phyloP scores from a whole-genome alignment of 1,139 yeast species.

The Candida sp. region DNA sequence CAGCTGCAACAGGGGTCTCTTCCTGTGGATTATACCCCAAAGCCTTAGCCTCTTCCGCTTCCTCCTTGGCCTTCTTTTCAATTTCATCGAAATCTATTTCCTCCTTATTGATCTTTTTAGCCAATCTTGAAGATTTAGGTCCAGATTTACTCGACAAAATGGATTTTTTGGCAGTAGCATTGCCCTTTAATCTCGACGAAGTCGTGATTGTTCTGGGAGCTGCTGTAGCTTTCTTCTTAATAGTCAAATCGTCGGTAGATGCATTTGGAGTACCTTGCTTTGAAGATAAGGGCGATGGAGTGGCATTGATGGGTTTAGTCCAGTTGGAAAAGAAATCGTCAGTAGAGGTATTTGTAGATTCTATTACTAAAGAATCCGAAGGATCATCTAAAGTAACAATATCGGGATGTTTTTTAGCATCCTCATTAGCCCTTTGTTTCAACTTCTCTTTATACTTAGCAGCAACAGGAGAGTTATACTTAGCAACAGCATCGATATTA shows the following conservation, averaged over 20 bases:
- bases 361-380: slow-evolving; percentile 32
- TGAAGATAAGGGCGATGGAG: slow-evolving; percentile 57
- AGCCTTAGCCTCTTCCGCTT: slow-evolving; percentile 68
- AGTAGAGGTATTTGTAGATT: slow-evolving; percentile 40
- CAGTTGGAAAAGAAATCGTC: slow-evolving; percentile 92
- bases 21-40: slow-evolving; percentile 70
- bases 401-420: slow-evolving; percentile 67
- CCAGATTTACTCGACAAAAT: slow-evolving; percentile 40
- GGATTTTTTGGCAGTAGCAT: slow-evolving; percentile 29
- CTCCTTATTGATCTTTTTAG: slow-evolving; percentile 49
- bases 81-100: slow-evolving; percentile 91
- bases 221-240: slow-evolving; percentile 12
- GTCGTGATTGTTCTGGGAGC: slow-evolving; percentile 23
- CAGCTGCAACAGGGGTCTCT: slow-evolving; percentile 17
- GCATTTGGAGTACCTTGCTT: slow-evolving; percentile 46
- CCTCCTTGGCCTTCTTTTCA: slow-evolving; percentile 82
- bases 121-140: slow-evolving; percentile 55
- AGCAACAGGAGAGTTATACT: slow-evolving; percentile 84
- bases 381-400: slow-evolving; percentile 59
- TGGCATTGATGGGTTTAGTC: slow-evolving; percentile 66
- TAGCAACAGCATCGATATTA: slow-evolving; percentile 63
- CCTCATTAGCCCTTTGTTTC: slow-evolving; percentile 63
- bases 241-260: slow-evolving; percentile 33
- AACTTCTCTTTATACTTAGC: slow-evolving; percentile 75
- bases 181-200: slow-evolving; percentile 15